Evolutionary conservation across 257 asterid genomes (phyloP), one percentile per base, ranked within the genome.

Genomic region (Capsicum chinense): DNA sequence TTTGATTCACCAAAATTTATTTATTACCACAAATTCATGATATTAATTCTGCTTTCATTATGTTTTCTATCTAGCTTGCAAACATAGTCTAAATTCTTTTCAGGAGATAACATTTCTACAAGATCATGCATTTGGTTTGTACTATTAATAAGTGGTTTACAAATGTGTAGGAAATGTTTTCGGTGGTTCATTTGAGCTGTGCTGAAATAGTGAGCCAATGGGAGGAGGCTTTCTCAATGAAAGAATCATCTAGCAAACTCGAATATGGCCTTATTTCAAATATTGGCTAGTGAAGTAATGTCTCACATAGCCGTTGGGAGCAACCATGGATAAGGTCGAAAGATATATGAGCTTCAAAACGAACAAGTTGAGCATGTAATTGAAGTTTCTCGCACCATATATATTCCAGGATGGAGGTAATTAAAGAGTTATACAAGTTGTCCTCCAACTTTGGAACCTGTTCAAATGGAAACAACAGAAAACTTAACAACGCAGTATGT

Each of bases 231-330:
- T 19, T 89, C 37, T 81, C 88, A 6, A 56, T 62, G 3, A 84
- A 76, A 70, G 86, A 85, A 35, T 68, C 76, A 5, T 84, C 86
- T 0, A 13, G 83, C 1, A 90, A 89, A 79, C 44, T 88, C 78
- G 89, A 91, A 87, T 89, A 37, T 91, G 92, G 92, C 94, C 92
- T 70, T 35, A 69, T 83, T 91, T n/a, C 87, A 90, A 80, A 82
- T 54, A 5, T 62, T 91, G 58, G 50, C 88, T 0, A 58, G 89
- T n/a, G 92, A 87, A 66, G 90, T 86, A 1, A 86, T 91, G 56
- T 89, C 94, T 10, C 89, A 91, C 4, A 86, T 92, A 16, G 88
- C 92, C 42, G 89, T 91, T 86, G 94, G 91, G 2, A 88, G 92
- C 21, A 89, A 79, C 80, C 89, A 88, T 80, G 86, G 85, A 85